Evolutionary conservation across 2,329 filamentous ascomycete genomes (phyloP).

Genomic region (Chaetomium strumarium): DNA sequence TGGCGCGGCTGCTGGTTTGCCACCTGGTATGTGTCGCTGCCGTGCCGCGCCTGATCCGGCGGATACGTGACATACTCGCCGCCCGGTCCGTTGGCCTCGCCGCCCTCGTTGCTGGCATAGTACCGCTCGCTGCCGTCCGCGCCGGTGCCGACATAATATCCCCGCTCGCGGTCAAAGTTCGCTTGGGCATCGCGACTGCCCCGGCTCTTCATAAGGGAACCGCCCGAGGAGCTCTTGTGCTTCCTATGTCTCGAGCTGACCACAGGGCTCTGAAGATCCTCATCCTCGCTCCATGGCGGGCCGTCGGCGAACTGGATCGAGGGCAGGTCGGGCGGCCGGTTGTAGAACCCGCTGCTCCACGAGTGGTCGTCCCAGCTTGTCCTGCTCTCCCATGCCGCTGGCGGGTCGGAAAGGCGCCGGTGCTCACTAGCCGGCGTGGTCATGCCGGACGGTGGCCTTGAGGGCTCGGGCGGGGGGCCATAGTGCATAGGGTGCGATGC

Average conservation of each 20-base stretch:
- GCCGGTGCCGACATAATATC: slow-evolving; percentile 61
- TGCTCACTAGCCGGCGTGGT: slow-evolving; percentile 80
- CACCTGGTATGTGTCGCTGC: slow-evolving; percentile 42
- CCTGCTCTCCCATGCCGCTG: slow-evolving; percentile 66
- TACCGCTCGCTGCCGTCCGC: slow-evolving; percentile 69
- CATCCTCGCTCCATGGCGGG: slow-evolving; percentile 90
- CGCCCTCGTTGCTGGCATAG: slow-evolving; percentile 62
- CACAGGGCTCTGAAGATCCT: slow-evolving; percentile 88
- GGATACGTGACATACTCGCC: slow-evolving; percentile 79
- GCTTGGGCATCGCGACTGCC: slow-evolving; percentile 38
- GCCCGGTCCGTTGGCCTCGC: slow-evolving; percentile 68
- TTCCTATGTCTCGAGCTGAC: slow-evolving; percentile 81
- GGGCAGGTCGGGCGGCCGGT: slow-evolving; percentile 64
- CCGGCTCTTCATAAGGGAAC: slow-evolving; percentile 42
- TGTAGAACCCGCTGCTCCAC: slow-evolving; percentile 49
- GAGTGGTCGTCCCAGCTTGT: slow-evolving; percentile 48
- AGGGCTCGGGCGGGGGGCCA: slow-evolving; percentile 75
- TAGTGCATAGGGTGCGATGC: slow-evolving; percentile 81
- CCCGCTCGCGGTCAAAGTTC: slow-evolving; percentile 54
- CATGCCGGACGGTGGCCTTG: slow-evolving; percentile 64
- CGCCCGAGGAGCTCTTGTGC: slow-evolving; percentile 63
- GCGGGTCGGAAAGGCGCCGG: slow-evolving; percentile 77
- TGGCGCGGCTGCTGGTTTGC: slow-evolving; percentile 41
- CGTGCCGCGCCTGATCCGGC: slow-evolving; percentile 55
- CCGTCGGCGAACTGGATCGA: slow-evolving; percentile 82